Evolutionary conservation across 768 basidiomycete genomes (phyloP).

Genomic region (Boletus huronensis): DNA sequence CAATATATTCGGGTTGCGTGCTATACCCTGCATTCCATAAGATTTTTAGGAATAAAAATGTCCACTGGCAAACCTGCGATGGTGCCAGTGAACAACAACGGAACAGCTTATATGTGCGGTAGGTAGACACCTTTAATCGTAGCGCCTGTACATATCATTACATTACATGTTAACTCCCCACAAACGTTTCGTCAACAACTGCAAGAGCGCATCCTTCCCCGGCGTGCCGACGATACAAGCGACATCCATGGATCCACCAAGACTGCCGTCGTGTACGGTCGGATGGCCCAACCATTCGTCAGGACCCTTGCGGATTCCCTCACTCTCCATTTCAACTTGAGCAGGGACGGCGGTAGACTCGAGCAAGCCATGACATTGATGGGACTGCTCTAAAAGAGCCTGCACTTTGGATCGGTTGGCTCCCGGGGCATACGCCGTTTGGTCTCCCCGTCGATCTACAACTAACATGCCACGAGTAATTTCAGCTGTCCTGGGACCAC

Average conservation of each 20-base stretch:
- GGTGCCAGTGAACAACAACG: too few species aligned
- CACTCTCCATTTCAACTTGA: conserved; percentile 46
- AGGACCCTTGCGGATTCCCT: conserved; percentile 10
- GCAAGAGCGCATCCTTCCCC: conserved; percentile 50
- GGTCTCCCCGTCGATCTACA: conserved; percentile 68
- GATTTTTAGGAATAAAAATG: neutral
- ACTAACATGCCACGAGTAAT: conserved; percentile 86
- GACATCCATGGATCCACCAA: conserved; percentile 36
- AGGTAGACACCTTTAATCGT: neutral
- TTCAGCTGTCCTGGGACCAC: conserved; percentile 57
- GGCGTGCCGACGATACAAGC: conserved; percentile 58
- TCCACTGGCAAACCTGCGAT: neutral
- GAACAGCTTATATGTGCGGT: neutral
- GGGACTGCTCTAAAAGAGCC: conserved; percentile 41
- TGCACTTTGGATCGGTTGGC: conserved; percentile 64
- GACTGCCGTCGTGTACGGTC: conserved; percentile 16
- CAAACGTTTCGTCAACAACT: conserved; percentile 49
- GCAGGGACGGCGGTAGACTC: conserved; percentile 56
- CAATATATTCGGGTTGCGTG: neutral
- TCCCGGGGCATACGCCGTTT: conserved; percentile 61
- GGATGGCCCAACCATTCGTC: conserved; percentile 20
- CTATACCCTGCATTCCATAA: neutral
- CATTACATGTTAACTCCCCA: conserved; percentile 39
- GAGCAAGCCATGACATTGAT: conserved; percentile 33
- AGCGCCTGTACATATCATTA: neutral